Percentiles rank a stretch among this genome's conserved stretches.
Evolutionary conservation across 2,329 filamentous ascomycete genomes (phyloP).

Genomic region (Fusarium clavum): DNA sequence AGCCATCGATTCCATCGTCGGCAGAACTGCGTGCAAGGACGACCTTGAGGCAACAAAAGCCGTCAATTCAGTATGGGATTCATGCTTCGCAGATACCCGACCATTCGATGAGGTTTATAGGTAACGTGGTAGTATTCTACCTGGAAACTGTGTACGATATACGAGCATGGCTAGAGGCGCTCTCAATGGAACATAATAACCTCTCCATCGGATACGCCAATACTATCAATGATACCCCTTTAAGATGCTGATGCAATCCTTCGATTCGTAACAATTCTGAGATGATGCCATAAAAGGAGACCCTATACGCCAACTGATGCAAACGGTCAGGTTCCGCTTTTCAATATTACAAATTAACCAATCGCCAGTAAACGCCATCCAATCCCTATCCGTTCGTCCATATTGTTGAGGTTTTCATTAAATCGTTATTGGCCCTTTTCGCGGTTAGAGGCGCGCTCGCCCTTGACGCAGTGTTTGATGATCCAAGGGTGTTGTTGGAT

Average conservation of each 20-base stretch:
- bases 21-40: slow-evolving; percentile 83
- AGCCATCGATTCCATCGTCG: slow-evolving; percentile 82
- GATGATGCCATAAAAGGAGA: slow-evolving; percentile 40
- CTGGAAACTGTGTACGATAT: slow-evolving; percentile 42
- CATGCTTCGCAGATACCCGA: slow-evolving; percentile 91
- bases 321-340: slow-evolving; percentile 37
- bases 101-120: slow-evolving; percentile 98
- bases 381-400: slow-evolving; percentile 31
- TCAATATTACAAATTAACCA: slow-evolving; percentile 24
- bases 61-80: slow-evolving; percentile 98
- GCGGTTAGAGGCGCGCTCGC: slow-evolving; percentile 64
- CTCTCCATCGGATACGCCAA: slow-evolving; percentile 36
- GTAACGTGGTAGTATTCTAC: slow-evolving; percentile 53
- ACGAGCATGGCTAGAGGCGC: slow-evolving; percentile 15
- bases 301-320: slow-evolving; percentile 50
- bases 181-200: slow-evolving; percentile 21
- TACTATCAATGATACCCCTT: slow-evolving; percentile 46
- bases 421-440: slow-evolving; percentile 55
- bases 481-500: slow-evolving; percentile 96
- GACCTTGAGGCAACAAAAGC: slow-evolving; percentile 87
- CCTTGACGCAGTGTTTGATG: slow-evolving; percentile 87
- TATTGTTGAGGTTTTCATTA: slow-evolving; percentile 31
- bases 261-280: slow-evolving; percentile 27
- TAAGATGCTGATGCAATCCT: slow-evolving; percentile 21
- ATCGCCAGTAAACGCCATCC: slow-evolving; percentile 39